phyloP scores from a whole-genome alignment of 2,329 filamentous ascomycete species.

The Aspergillus udagawae region DNA sequence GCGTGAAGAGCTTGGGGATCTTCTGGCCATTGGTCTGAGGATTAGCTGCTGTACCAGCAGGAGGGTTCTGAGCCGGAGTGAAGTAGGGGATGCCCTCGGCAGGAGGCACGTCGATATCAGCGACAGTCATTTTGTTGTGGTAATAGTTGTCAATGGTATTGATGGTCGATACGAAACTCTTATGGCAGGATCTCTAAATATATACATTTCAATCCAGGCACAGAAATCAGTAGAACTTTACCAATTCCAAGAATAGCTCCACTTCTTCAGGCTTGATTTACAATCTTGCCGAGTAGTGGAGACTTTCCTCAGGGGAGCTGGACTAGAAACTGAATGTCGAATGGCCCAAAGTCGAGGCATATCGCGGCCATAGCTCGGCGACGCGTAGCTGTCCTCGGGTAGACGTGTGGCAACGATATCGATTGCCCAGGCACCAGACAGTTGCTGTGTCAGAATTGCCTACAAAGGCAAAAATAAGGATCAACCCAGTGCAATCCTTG shows the following conservation, averaged over 20 bases:
- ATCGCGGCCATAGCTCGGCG: neutral
- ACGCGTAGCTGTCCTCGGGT: neutral
- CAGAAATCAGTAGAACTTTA: neutral
- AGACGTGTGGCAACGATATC: neutral
- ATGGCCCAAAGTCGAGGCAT: neutral
- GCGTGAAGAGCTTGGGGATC: slow-evolving; percentile 56
- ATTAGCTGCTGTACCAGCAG: slow-evolving; percentile 35
- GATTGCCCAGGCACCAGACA: neutral
- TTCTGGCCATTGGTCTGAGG: slow-evolving; percentile 39
- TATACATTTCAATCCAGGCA: neutral
- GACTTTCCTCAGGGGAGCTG: neutral
- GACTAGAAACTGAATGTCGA: no score
- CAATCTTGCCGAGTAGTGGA: neutral
- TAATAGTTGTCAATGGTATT: neutral
- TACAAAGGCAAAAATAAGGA: neutral
- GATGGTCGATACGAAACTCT: neutral
- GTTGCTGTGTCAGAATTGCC: neutral
- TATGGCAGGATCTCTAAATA: neutral
- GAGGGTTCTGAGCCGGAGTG: slow-evolving; percentile 34
- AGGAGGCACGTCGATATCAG: slow-evolving; percentile 34
- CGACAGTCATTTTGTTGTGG: neutral
- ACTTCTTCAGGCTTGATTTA: neutral
- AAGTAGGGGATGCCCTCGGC: slow-evolving; percentile 42
- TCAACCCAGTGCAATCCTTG: neutral
- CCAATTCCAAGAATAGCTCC: neutral